phyloP scores from a whole-genome alignment of 1,284 basidiomycete species.

The Wolfiporia cocos region DNA sequence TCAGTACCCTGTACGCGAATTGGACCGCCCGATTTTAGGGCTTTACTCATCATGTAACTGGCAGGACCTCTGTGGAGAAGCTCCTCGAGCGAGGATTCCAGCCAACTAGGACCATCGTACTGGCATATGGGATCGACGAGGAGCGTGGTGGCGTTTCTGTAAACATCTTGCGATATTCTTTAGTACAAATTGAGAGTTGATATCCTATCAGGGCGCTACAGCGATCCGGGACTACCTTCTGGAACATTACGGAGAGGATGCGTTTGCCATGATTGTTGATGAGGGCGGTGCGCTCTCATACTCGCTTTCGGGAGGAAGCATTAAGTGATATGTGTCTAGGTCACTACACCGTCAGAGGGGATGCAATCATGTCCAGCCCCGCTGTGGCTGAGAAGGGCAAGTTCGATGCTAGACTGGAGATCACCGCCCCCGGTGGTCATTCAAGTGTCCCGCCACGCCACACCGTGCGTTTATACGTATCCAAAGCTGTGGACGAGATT shows the following conservation, averaged over 20 bases:
- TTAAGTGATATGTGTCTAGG: slow-evolving; percentile 16
- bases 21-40: no score
- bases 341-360: slow-evolving; percentile 26
- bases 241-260: slow-evolving; percentile 43
- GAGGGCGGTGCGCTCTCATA: slow-evolving; percentile 32
- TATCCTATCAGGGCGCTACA: slow-evolving; percentile 38
- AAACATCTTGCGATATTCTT: slow-evolving; percentile 5
- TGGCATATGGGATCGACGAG: slow-evolving; percentile 69
- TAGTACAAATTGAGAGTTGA: neutral
- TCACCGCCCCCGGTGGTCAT: slow-evolving; percentile 60
- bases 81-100: slow-evolving; percentile 45
- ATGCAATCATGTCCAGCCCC: slow-evolving; percentile 39
- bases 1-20: slow-evolving; percentile 44
- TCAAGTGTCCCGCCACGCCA: slow-evolving; percentile 56
- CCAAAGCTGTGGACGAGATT: no score
- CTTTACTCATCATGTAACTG: no score
- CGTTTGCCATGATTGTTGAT: slow-evolving; percentile 51
- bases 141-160: slow-evolving; percentile 50
- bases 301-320: neutral
- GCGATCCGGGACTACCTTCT: slow-evolving; percentile 42
- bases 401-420: slow-evolving; percentile 44
- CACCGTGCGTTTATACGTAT: slow-evolving; percentile 44
- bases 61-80: slow-evolving; percentile 49
- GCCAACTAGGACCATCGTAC: slow-evolving; percentile 48
- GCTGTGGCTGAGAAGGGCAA: slow-evolving; percentile 64